phyloP scores from a whole-genome alignment of 2,329 filamentous ascomycete species.

The Nannizziopsis barbatae region DNA sequence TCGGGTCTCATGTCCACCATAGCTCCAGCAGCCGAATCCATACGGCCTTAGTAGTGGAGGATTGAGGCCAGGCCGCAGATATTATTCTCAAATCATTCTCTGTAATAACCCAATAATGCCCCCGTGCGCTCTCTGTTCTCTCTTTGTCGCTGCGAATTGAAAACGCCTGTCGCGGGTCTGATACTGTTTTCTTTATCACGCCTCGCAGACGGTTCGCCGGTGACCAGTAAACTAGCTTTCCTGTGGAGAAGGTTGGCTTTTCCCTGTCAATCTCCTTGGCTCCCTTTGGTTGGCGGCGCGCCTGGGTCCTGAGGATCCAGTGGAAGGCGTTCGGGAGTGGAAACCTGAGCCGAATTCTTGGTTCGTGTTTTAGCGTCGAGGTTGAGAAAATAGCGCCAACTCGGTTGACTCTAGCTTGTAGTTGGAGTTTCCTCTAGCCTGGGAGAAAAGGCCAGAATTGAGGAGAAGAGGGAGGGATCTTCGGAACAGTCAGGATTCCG shows the following conservation, averaged over 20 bases:
- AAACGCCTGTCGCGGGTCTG: neutral
- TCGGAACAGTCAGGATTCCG: slow-evolving; percentile 1
- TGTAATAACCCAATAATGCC: neutral
- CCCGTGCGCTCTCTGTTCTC: neutral
- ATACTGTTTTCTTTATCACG: too few species aligned
- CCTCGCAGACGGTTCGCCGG: too few species aligned
- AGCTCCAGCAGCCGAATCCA: too few species aligned
- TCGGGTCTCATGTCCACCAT: too few species aligned
- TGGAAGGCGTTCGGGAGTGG: neutral
- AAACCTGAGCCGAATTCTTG: slow-evolving; percentile 7
- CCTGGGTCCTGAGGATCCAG: neutral
- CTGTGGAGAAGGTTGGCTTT: too few species aligned
- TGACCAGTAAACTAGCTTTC: too few species aligned
- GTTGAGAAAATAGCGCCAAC: slow-evolving; percentile 3
- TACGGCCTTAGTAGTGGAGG: too few species aligned
- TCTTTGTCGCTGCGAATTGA: neutral
- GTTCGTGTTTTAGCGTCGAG: slow-evolving; percentile 9
- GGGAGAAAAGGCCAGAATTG: neutral
- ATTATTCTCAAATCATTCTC: too few species aligned
- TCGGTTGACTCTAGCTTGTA: slow-evolving; percentile 1
- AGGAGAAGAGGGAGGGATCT: slow-evolving; percentile 1
- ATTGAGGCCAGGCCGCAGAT: too few species aligned
- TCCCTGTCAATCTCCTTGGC: too few species aligned
- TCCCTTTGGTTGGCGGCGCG: neutral
- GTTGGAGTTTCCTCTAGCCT: neutral